A percentile compares a stretch with the other conserved stretches of the same genome.
These are phyloP conservation scores for Aspergillus pseudonomiae DNA, from an alignment of 2,329 filamentous ascomycete species.

Conservation along the genomic window DNA sequence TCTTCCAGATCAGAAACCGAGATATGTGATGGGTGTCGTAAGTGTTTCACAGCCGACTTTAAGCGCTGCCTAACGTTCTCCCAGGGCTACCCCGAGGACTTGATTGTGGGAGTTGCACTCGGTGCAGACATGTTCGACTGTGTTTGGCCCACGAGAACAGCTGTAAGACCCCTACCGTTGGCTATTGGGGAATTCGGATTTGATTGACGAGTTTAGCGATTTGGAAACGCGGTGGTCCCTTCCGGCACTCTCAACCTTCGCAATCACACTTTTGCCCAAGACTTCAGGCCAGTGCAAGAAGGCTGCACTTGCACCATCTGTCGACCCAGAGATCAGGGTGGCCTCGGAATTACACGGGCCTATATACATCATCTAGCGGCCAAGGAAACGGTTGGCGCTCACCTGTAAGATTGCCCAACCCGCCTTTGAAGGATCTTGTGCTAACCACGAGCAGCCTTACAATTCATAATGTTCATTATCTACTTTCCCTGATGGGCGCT, in stretches of 20 bases:
- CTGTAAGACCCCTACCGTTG: constrained; percentile 52
- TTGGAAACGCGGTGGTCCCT: constrained; percentile 89
- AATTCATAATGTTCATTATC: constrained; percentile 94
- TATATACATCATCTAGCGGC: constrained; percentile 89
- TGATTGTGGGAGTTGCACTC: constrained; percentile 88
- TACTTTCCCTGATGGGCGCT: constrained; percentile 79
- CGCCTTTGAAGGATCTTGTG: neutral
- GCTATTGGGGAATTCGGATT: constrained; percentile 8
- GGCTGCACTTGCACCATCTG: constrained; percentile 83
- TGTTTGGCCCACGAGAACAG: constrained; percentile 96
- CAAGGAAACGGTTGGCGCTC: constrained; percentile 93
- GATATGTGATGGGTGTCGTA: constrained; percentile 97
- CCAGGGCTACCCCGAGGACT: constrained; percentile 93
- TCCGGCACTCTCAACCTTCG: constrained; percentile 82
- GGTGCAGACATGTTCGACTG: constrained; percentile 99
- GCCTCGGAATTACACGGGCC: constrained; percentile 80
- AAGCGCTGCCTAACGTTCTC: constrained; percentile 22
- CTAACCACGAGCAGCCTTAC: constrained; percentile 64
- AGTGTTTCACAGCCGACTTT: constrained; percentile 22
- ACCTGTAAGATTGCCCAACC: constrained; percentile 50
- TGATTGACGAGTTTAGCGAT: constrained; percentile 57
- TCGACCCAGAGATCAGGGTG: constrained; percentile 64
- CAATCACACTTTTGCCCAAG: constrained; percentile 71
- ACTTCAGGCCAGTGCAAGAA: constrained; percentile 82
- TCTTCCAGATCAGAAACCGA: constrained; percentile 87